These are phyloP conservation scores for Stevia rebaudiana DNA, from an alignment of 140 eudicot genomes.

Conservation along the genomic window DNA sequence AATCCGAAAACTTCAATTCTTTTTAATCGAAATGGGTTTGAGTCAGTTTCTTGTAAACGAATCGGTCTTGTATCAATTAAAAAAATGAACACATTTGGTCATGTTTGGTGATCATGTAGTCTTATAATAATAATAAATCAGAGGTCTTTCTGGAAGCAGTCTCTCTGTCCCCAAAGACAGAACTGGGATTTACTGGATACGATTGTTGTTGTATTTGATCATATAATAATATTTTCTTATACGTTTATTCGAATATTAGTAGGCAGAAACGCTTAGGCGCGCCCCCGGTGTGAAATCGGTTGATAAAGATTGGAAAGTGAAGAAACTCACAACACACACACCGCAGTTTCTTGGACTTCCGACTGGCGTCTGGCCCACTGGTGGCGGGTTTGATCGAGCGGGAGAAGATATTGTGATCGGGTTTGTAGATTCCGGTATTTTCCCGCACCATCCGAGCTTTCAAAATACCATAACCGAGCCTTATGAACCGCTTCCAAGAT, in stretches of 20 bases:
- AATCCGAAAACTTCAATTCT: conserved; percentile 19
- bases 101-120: not conserved
- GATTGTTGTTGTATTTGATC: no score
- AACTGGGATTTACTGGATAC: no score
- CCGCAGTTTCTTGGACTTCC: conserved; percentile 97
- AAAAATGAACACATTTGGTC: not conserved
- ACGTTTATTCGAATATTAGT: conserved; percentile 43
- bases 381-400: conserved; percentile 93
- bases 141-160: no score
- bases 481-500: conserved; percentile 82
- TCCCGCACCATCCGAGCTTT: conserved; percentile 92
- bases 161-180: no score
- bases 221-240: conserved; percentile 28
- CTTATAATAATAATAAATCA: not conserved
- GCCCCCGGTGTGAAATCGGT: conserved; percentile 92
- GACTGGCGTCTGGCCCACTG: conserved; percentile 98
- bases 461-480: conserved; percentile 55
- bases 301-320: conserved; percentile 87
- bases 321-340: conserved; percentile 87
- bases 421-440: conserved; percentile 93
- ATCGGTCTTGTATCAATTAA: not conserved
- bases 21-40: not conserved
- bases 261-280: conserved; percentile 87
- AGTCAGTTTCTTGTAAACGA: not conserved
- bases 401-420: conserved; percentile 94